These are phyloP conservation scores for Coffea canephora DNA, from an alignment of 257 asterid species.

Conservation along the genomic window DNA sequence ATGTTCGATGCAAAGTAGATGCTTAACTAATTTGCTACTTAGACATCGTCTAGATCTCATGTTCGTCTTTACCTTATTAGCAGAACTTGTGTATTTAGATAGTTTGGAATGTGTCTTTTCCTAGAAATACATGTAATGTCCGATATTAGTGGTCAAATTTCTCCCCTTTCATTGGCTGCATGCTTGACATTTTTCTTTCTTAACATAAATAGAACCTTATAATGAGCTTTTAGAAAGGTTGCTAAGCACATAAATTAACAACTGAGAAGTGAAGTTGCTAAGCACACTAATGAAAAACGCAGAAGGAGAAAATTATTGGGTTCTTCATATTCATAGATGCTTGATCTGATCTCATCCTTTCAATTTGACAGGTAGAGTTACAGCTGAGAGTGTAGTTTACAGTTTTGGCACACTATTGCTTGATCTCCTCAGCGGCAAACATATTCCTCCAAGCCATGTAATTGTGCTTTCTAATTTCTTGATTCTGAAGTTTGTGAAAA, in stretches of 20 bases:
- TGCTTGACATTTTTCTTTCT: not conserved
- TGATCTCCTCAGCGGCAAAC: constrained; percentile 57
- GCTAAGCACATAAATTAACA: not conserved
- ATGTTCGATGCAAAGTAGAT: not conserved
- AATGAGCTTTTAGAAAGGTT: not conserved
- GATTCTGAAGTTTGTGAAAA: not conserved
- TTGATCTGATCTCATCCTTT: constrained; percentile 1
- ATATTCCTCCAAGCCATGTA: constrained; percentile 53
- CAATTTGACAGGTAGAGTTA: constrained; percentile 43
- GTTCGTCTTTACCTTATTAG: not conserved
- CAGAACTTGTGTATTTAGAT: not conserved
- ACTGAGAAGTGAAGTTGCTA: not conserved
- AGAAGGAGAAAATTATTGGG: not conserved
- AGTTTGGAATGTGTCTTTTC: not conserved
- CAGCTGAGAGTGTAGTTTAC: constrained; percentile 44
- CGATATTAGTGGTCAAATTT: too few species aligned
- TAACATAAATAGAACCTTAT: not conserved
- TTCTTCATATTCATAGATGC: not conserved
- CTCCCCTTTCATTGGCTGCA: not conserved
- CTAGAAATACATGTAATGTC: not conserved
- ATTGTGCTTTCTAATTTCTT: constrained; percentile 11
- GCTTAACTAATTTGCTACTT: not conserved
- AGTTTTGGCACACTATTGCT: constrained; percentile 55
- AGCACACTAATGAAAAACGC: not conserved
- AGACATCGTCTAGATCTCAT: not conserved